Conservation (phyloP, 345 rosid genomes). For the Lumnitzera racemosa region DNA sequence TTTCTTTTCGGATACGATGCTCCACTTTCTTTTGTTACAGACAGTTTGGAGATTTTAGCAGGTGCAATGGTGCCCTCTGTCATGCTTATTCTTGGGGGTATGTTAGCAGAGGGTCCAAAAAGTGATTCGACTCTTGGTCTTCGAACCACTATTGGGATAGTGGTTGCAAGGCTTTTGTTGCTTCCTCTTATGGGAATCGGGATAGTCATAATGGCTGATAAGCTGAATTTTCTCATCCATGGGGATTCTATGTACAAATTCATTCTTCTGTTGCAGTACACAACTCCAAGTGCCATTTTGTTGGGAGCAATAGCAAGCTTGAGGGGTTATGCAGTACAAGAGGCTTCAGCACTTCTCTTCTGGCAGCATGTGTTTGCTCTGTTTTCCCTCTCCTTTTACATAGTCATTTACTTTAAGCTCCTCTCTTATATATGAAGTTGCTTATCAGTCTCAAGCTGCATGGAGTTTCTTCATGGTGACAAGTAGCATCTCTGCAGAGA, state of each 20-base stretch:
- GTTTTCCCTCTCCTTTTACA: constrained; percentile 63
- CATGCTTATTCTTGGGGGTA: constrained; percentile 94
- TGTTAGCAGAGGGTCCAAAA: constrained; percentile 90
- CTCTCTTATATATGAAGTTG: constrained; percentile 16
- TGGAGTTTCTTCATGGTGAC: too few species aligned
- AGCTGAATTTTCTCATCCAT: constrained; percentile 38
- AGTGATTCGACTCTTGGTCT: constrained; percentile 64
- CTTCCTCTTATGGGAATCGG: constrained; percentile 83
- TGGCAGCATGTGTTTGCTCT: constrained; percentile 89
- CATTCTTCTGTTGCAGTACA: constrained; percentile 78
- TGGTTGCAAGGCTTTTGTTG: constrained; percentile 72
- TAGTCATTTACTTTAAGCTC: constrained; percentile 61
- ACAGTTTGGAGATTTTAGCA: constrained; percentile 75
- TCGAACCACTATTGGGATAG: constrained; percentile 65
- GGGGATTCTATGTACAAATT: constrained; percentile 73
- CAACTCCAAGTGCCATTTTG: constrained; percentile 88
- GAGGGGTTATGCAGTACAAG: constrained; percentile 79
- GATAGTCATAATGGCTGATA: constrained; percentile 48
- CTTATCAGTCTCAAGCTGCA: too few species aligned
- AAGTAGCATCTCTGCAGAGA: background rate
- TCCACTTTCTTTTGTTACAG: constrained; percentile 72
- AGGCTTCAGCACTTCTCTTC: constrained; percentile 85
- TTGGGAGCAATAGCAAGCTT: constrained; percentile 88
- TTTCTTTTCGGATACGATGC: constrained; percentile 73
- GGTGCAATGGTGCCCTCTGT: constrained; percentile 95